Percentiles rank a stretch among this genome's conserved stretches.
These are phyloP conservation scores for Nakaseomyces nivariensis DNA, from an alignment of 1,139 yeast species.

Conservation along the genomic window DNA sequence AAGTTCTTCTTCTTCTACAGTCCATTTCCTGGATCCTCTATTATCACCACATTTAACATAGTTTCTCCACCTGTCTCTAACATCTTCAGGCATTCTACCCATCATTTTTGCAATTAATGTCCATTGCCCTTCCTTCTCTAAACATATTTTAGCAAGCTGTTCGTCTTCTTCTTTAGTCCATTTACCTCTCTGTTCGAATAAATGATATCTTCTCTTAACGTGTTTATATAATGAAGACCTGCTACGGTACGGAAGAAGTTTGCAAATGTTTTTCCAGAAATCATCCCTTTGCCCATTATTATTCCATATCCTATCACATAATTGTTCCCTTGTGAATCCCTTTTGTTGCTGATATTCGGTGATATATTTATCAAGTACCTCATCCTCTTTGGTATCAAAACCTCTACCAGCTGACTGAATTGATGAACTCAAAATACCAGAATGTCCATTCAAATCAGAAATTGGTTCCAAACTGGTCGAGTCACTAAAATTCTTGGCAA, in stretches of 20 bases:
- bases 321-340: constrained; percentile 51
- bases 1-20: constrained; percentile 55
- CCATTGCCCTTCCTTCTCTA: constrained; percentile 74
- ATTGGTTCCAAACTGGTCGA: background rate
- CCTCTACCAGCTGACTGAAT: constrained; percentile 29
- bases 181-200: constrained; percentile 76
- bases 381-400: constrained; percentile 46
- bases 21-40: constrained; percentile 72
- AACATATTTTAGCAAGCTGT: constrained; percentile 50
- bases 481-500: background rate
- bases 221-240: constrained; percentile 87
- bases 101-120: constrained; percentile 63
- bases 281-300: constrained; percentile 74
- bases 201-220: constrained; percentile 79
- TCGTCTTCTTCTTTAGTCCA: constrained; percentile 81
- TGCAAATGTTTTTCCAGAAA: constrained; percentile 77
- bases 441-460: background rate
- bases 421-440: constrained; percentile 1
- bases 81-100: constrained; percentile 96
- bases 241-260: constrained; percentile 72
- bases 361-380: constrained; percentile 63
- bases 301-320: constrained; percentile 82
- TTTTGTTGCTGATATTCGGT: constrained; percentile 55
- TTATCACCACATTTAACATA: constrained; percentile 81
- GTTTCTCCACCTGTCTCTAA: constrained; percentile 93